Evolutionary conservation across 179 eudicot genomes (phyloP), one percentile per base, ranked within the genome.

Genomic region (Spinacia oleracea): DNA sequence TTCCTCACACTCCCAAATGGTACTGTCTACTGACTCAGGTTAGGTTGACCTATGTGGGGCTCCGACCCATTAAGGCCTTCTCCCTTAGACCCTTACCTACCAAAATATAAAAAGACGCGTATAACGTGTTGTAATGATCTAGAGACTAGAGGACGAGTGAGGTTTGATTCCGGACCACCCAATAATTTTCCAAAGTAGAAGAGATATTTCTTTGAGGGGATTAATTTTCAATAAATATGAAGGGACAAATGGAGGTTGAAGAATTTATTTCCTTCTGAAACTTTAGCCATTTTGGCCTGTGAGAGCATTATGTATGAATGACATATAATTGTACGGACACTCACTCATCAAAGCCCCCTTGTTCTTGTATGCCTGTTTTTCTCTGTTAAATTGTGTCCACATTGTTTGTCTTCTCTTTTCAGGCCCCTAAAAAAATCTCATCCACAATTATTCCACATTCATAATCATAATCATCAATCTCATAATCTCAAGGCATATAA

Each of bases 201-300:
- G 73, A 29, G 35, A 27, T 21, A 12, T 3, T 72, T 45, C 50
- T n/a, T 60, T 38, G 20, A 50, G 35, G 35, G 67, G 35, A 20
- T 18, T 75, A 34, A 63, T 75, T 75, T 82, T 65, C 85, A 82
- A 80, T 87, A 43, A 87, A 78, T 82, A 82, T 77, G 79, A 78
- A 82, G 76, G 84, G 87, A 85, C 85, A 85, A 85, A 85, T 74
- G 74, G 46, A 74, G 80, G 83, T 72, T 65, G 79, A 77, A 84
- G 74, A 81, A 84, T 82, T 82, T 75, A 59, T 70, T 79, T 60
- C 77, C 60, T 69, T 69, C 72, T 73, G 82, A 79, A 81, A 77
- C 77, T 75, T 78, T 74, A 78, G 80, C 76, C 70, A 71, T 78
- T 78, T 68, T 55, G 65, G 63, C 55, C 29, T 78, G 78, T 75